A percentile compares a stretch with the other conserved stretches of the same genome.
Conservation (phyloP, 768 basidiomycete genomes). For the Cantharellus cinnabarinus region DNA sequence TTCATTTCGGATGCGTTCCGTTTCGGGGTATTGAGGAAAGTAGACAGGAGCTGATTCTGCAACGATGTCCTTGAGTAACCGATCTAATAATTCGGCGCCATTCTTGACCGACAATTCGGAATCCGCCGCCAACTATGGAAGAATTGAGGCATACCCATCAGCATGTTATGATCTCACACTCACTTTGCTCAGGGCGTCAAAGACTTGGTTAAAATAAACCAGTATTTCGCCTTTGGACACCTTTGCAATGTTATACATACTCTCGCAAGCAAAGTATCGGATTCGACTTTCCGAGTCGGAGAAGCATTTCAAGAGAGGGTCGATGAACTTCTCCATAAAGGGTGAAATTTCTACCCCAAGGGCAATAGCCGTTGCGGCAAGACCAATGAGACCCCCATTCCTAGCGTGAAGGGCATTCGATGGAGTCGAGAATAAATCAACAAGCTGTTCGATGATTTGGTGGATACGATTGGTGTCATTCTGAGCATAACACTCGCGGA, state of each 20-base stretch:
- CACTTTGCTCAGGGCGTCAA: constrained; percentile 93
- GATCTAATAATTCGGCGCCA: constrained; percentile 88
- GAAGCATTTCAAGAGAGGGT: constrained; percentile 77
- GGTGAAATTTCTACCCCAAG: constrained; percentile 82
- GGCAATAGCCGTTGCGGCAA: constrained; percentile 94
- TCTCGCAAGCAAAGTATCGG: constrained; percentile 94
- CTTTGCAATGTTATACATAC: constrained; percentile 93
- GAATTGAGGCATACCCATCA: neutral
- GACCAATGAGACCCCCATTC: constrained; percentile 88
- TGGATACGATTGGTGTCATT: constrained; percentile 64
- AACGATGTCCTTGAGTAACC: constrained; percentile 94
- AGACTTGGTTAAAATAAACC: constrained; percentile 95
- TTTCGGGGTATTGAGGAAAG: constrained; percentile 71
- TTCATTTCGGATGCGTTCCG: constrained; percentile 36
- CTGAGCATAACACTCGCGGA: constrained; percentile 69
- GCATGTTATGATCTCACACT: neutral
- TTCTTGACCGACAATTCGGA: constrained; percentile 94
- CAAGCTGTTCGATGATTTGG: constrained; percentile 82
- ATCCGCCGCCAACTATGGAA: constrained; percentile 72
- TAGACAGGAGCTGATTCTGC: constrained; percentile 91
- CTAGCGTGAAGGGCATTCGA: constrained; percentile 72
- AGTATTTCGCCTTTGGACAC: constrained; percentile 94
- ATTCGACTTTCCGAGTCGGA: constrained; percentile 87
- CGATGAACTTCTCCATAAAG: constrained; percentile 85
- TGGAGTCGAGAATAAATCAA: constrained; percentile 76